These are phyloP conservation scores for Bombardia bombarda DNA, from an alignment of 495 filamentous ascomycete species.

Conservation along the genomic window DNA sequence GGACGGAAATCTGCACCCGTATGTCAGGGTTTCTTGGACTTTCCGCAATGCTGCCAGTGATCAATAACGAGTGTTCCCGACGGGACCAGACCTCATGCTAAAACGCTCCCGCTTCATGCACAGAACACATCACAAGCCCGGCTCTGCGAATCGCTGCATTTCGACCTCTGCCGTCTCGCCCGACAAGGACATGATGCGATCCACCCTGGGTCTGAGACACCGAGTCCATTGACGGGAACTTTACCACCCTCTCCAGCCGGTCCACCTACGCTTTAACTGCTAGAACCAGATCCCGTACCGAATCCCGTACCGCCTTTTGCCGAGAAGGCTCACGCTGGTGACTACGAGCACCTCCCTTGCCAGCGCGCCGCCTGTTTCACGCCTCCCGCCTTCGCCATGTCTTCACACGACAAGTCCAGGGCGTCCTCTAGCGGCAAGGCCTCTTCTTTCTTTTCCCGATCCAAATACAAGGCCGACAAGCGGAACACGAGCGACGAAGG, in stretches of 20 bases:
- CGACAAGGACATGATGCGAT: slow-evolving; percentile 32
- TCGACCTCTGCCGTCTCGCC: slow-evolving; percentile 8
- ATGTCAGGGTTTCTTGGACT: slow-evolving; percentile 1
- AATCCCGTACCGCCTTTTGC: slow-evolving; percentile 15
- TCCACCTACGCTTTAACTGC: slow-evolving; percentile 21
- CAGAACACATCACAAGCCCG: slow-evolving; percentile 10
- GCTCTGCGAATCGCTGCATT: slow-evolving; percentile 15
- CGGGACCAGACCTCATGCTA: slow-evolving; percentile 25
- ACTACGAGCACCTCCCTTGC: slow-evolving; percentile 3
- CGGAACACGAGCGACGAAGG: slow-evolving; percentile 44
- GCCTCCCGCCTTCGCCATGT: slow-evolving; percentile 36
- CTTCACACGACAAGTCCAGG: slow-evolving; percentile 65
- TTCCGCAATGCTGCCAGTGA: slow-evolving; percentile 3
- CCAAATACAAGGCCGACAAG: slow-evolving; percentile 68
- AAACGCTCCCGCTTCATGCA: slow-evolving; percentile 24
- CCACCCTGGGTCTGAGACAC: slow-evolving; percentile 29
- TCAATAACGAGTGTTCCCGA: slow-evolving; percentile 6
- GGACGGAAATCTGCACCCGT: too few species aligned
- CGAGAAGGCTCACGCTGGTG: slow-evolving; percentile 4
- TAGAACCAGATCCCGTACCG: too few species aligned
- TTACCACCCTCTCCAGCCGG: slow-evolving; percentile 14
- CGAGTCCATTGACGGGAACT: slow-evolving; percentile 28
- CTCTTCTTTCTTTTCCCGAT: slow-evolving; percentile 63
- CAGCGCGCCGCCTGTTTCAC: slow-evolving; percentile 23
- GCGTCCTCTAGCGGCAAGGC: slow-evolving; percentile 80